Percentiles rank a stretch among this genome's conserved stretches.
These are phyloP conservation scores for Isabelozyma gotoi DNA, from an alignment of 805 yeast species.

Conservation along the genomic window DNA sequence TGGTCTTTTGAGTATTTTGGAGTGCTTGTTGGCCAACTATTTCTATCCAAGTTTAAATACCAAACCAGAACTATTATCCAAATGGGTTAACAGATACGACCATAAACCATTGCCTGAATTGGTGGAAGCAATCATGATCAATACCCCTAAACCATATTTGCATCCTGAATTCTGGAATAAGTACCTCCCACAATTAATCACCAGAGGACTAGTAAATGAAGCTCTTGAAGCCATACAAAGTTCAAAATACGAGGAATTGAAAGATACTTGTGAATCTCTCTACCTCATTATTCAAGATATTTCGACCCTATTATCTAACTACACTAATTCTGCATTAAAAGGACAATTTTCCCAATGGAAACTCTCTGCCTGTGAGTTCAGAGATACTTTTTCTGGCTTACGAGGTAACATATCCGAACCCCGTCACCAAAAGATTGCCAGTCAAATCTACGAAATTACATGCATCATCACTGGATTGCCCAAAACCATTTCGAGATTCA, in stretches of 20 bases:
- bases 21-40: constrained; percentile 55
- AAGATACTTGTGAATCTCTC: constrained; percentile 26
- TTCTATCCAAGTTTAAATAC: constrained; percentile 38
- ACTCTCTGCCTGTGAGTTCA: constrained; percentile 45
- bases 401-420: constrained; percentile 20
- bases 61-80: constrained; percentile 45
- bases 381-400: constrained; percentile 37
- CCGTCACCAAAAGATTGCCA: constrained; percentile 25
- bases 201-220: constrained; percentile 61
- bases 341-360: constrained; percentile 52
- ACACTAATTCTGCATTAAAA: constrained; percentile 39
- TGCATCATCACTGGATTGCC: constrained; percentile 48
- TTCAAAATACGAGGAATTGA: constrained; percentile 43
- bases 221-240: constrained; percentile 49
- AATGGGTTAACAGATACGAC: constrained; percentile 72
- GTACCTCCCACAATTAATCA: constrained; percentile 52
- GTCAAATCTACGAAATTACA: constrained; percentile 42
- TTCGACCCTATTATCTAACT: constrained; percentile 35
- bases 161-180: constrained; percentile 63
- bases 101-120: constrained; percentile 59
- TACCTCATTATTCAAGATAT: constrained; percentile 42
- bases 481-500: constrained; percentile 49
- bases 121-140: constrained; percentile 46
- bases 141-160: constrained; percentile 43
- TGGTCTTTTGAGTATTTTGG: constrained; percentile 52